Evolutionary conservation across 169 alveolate genomes (phyloP).

Genomic region (Eimeria falciformis): DNA sequence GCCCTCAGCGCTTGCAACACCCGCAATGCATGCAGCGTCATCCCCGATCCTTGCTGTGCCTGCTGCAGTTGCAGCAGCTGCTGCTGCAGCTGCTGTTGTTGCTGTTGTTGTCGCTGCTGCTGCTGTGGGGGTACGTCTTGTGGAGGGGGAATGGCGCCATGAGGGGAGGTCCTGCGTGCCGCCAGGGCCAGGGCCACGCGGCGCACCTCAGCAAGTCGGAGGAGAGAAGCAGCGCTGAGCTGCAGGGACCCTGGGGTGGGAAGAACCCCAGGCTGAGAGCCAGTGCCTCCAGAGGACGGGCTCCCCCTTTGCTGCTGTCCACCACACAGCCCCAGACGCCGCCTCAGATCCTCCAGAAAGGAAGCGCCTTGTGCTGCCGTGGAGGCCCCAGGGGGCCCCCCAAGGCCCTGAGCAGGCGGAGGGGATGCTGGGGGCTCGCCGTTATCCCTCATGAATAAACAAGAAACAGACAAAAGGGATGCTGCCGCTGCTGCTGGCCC

Average conservation of each 20-base stretch:
- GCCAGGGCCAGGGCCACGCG: slow-evolving; percentile 27
- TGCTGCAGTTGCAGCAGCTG: slow-evolving; percentile 7
- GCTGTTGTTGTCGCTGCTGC: slow-evolving; percentile 39
- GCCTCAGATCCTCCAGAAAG: slow-evolving; percentile 3
- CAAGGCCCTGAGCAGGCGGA: slow-evolving; percentile 9
- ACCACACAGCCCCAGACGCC: slow-evolving; percentile 12
- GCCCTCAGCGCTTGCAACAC: background rate
- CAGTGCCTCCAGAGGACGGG: slow-evolving; percentile 6
- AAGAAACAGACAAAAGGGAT: no score
- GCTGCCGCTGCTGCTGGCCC: no score
- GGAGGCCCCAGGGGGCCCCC: background rate
- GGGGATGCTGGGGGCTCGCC: no score
- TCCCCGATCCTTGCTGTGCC: background rate
- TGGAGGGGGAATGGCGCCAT: background rate
- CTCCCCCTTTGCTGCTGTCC: slow-evolving; percentile 27
- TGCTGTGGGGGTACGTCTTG: background rate
- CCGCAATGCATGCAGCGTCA: background rate
- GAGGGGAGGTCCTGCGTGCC: background rate
- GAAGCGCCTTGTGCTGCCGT: background rate
- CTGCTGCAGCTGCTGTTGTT: background rate
- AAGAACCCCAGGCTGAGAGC: background rate
- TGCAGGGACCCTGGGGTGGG: background rate
- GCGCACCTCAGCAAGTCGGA: slow-evolving; percentile 45
- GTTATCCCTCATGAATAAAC: no score
- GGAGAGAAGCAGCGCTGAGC: slow-evolving; percentile 36